phyloP scores from a whole-genome alignment of 176 grass and related monocot species.

The Oryza meridionalis region DNA sequence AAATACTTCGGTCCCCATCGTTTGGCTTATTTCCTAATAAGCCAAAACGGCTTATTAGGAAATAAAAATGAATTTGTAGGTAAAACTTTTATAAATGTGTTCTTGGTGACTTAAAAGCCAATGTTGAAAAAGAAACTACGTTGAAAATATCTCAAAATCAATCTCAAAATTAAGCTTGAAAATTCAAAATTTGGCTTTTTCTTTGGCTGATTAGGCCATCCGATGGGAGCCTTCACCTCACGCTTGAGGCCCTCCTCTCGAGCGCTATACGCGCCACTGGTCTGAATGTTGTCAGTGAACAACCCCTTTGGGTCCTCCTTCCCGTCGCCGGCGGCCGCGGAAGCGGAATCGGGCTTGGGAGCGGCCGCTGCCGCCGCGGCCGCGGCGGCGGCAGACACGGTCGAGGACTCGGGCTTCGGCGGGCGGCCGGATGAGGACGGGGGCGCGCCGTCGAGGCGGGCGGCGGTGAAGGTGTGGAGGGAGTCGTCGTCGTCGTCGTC shows the following conservation, averaged over 20 bases:
- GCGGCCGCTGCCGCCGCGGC: constrained; percentile 23
- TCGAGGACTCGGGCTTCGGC: constrained; percentile 55
- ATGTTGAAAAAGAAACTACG: too few species aligned
- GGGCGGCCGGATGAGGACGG: constrained; percentile 48
- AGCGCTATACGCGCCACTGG: constrained; percentile 89
- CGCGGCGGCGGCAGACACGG: constrained; percentile 30
- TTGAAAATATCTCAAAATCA: too few species aligned
- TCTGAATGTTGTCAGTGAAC: constrained; percentile 96
- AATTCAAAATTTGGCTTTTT: too few species aligned
- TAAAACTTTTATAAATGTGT: too few species aligned
- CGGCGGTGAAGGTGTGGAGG: constrained; percentile 51
- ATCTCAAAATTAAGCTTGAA: too few species aligned
- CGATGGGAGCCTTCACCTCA: too few species aligned
- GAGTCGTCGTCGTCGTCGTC: constrained; percentile 66
- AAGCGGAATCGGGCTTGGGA: constrained; percentile 48
- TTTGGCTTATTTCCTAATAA: too few species aligned
- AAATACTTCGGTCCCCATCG: too few species aligned
- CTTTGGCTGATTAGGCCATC: too few species aligned
- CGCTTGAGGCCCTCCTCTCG: constrained; percentile 93
- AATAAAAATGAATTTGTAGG: too few species aligned
- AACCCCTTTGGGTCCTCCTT: constrained; percentile 79
- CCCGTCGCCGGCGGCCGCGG: constrained; percentile 45
- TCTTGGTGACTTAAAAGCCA: too few species aligned
- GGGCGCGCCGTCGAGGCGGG: constrained; percentile 56
- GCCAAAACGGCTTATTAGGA: too few species aligned